These are phyloP conservation scores for Eucalyptus fibrosa DNA, from an alignment of 345 rosid genomes.

Conservation along the genomic window DNA sequence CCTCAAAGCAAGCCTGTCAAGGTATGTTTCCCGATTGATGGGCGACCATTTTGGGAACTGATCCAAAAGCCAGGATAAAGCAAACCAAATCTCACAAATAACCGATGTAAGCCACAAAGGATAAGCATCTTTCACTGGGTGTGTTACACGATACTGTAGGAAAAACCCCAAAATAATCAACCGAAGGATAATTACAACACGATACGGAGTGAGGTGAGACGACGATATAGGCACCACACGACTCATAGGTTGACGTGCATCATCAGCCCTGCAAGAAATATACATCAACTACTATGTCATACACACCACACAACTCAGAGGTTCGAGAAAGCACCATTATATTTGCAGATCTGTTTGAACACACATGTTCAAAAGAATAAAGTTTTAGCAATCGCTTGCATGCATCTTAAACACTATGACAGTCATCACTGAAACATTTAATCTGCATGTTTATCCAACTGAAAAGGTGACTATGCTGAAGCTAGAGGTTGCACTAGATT, in stretches of 20 bases:
- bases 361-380: neutral
- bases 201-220: constrained; percentile 75
- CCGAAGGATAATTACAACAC: constrained; percentile 80
- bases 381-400: neutral
- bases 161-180: constrained; percentile 97
- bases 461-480: neutral
- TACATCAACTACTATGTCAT: constrained; percentile 21
- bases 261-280: constrained; percentile 65
- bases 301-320: constrained; percentile 75
- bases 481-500: neutral
- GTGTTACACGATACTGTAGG: constrained; percentile 93
- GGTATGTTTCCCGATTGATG: constrained; percentile 91
- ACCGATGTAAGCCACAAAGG: constrained; percentile 92
- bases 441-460: neutral
- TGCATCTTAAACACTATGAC: neutral
- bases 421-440: neutral
- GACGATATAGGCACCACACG: constrained; percentile 82
- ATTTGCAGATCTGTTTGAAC: neutral
- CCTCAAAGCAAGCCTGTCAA: constrained; percentile 92
- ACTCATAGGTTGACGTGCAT: constrained; percentile 87
- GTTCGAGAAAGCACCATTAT: neutral
- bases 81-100: constrained; percentile 99
- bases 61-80: constrained; percentile 97
- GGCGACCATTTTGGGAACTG: constrained; percentile 99
- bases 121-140: constrained; percentile 90